Evolutionary conservation across 148 eudicot genomes (phyloP).

Genomic region (Rheum nobile): DNA sequence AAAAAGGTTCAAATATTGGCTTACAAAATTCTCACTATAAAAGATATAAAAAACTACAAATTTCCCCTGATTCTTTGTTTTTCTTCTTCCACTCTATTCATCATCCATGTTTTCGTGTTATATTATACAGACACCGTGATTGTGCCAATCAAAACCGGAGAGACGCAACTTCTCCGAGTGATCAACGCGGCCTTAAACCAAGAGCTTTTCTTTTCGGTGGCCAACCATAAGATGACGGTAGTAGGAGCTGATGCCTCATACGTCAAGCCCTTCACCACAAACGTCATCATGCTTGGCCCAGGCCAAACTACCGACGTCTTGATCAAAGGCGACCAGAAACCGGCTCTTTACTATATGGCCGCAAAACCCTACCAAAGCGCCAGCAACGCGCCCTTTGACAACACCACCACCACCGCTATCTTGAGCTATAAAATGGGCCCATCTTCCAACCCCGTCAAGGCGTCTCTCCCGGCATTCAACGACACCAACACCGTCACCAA

Average conservation of each 20-base stretch:
- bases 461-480: neutral
- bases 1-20: neutral
- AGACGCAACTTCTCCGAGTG: constrained; percentile 11
- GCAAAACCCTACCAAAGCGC: constrained; percentile 11
- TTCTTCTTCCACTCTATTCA: no score
- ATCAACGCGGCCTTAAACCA: constrained; percentile 17
- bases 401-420: constrained; percentile 14
- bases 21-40: neutral
- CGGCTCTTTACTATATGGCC: constrained; percentile 15
- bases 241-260: constrained; percentile 25
- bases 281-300: constrained; percentile 21
- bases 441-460: constrained; percentile 1
- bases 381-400: neutral
- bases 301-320: constrained; percentile 28
- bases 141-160: constrained; percentile 5
- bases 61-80: neutral
- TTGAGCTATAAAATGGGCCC: neutral
- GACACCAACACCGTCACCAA: constrained; percentile 7
- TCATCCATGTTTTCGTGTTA: neutral
- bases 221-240: constrained; percentile 18
- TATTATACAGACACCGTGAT: constrained; percentile 1
- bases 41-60: neutral
- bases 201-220: constrained; percentile 27
- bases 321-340: constrained; percentile 10
- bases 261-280: constrained; percentile 19